phyloP scores from a whole-genome alignment of 75 land plant species.

The Larix kaempferi region DNA sequence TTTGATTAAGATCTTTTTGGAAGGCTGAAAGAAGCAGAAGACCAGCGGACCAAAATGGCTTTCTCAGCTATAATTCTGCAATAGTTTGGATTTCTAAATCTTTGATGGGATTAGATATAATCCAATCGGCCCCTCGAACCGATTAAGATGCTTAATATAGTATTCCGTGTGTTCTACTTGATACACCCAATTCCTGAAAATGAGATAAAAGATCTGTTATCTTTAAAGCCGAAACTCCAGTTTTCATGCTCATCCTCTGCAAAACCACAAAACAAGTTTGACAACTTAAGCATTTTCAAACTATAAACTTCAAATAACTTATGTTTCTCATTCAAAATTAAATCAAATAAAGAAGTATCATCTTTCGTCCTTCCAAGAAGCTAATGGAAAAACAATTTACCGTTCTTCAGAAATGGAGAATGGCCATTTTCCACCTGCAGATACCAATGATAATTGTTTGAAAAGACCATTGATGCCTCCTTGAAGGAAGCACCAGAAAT shows the following conservation, averaged over 20 bases:
- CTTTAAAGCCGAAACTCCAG: conserved; percentile 22
- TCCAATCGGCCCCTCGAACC: conserved; percentile 27
- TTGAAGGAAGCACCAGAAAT: conserved; percentile 33
- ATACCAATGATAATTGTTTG: conserved; percentile 31
- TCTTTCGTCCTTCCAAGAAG: no score
- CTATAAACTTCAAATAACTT: no score
- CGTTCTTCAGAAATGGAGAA: neutral
- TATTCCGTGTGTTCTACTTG: conserved; percentile 16
- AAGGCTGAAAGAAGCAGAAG: conserved; percentile 28
- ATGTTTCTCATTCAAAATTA: no score
- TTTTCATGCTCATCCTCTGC: conserved; percentile 7
- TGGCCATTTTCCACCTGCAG: conserved; percentile 30
- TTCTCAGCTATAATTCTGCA: conserved; percentile 14
- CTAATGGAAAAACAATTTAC: neutral
- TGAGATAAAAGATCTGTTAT: conserved; percentile 36
- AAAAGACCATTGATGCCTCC: conserved; percentile 31
- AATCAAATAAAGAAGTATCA: no score
- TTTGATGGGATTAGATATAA: conserved; percentile 32
- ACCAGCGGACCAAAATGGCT: conserved; percentile 30
- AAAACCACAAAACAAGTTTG: neutral
- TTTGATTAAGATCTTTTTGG: no score
- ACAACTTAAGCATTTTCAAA: no score
- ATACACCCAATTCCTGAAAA: conserved; percentile 25
- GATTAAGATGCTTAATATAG: conserved; percentile 29
- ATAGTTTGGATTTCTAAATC: conserved; percentile 27